Conservation (phyloP, 192 early-diverging fungal genomes). For the Chytriomyces sp. region DNA sequence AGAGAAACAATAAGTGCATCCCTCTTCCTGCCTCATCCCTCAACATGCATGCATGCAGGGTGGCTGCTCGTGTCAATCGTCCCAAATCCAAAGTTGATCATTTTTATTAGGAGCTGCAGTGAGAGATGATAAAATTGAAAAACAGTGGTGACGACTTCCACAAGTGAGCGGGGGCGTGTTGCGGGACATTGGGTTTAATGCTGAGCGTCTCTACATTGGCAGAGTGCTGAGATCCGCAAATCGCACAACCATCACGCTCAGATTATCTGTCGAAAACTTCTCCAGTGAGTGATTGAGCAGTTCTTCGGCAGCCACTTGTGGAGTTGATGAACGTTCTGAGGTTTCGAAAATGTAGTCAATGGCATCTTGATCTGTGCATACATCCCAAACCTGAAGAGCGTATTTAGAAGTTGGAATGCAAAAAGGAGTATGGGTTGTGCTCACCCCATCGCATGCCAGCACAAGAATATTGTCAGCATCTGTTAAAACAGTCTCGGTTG, state of each 20-base stretch:
- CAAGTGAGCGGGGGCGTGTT: no score
- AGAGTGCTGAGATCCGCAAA: constrained; percentile 11
- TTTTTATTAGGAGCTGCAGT: no score
- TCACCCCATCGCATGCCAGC: constrained; percentile 96
- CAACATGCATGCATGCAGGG: no score
- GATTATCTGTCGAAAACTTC: constrained; percentile 94
- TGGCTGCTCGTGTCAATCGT: no score
- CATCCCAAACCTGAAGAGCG: constrained; percentile 86
- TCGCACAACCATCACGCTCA: constrained; percentile 76
- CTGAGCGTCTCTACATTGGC: not conserved
- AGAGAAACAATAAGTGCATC: no score
- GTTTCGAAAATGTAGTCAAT: constrained; percentile 83
- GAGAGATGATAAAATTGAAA: no score
- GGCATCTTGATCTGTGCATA: constrained; percentile 92
- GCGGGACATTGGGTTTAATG: no score
- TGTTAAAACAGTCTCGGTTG: constrained; percentile 84
- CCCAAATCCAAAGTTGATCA: no score
- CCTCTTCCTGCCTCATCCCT: no score
- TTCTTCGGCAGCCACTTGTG: constrained; percentile 76
- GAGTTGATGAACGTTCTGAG: constrained; percentile 48
- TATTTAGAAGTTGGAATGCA: not conserved
- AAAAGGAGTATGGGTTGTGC: constrained; percentile 4
- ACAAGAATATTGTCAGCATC: constrained; percentile 83
- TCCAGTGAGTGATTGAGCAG: constrained; percentile 86
- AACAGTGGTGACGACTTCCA: no score